A percentile compares a stretch with the other conserved stretches of the same genome.
Conservation (phyloP, 495 filamentous ascomycete genomes). For the Xylaria venustula region DNA sequence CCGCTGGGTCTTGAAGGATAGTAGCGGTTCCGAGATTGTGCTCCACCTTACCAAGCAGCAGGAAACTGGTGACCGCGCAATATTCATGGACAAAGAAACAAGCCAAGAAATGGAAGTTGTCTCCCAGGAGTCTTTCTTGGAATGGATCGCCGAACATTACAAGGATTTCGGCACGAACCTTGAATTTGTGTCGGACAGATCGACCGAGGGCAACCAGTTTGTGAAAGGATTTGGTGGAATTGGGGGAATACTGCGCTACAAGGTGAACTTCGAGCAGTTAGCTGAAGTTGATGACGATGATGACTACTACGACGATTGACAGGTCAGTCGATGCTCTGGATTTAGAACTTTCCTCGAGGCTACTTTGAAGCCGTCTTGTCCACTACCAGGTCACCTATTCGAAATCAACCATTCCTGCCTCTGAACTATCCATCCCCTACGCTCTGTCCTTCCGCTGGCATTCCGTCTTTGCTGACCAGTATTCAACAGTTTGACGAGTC, state of each 20-base stretch:
- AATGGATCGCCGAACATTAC: constrained; percentile 98
- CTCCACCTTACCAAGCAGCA: constrained; percentile 87
- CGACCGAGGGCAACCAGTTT: constrained; percentile 97
- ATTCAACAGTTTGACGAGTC: constrained; percentile 77
- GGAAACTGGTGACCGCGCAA: constrained; percentile 68
- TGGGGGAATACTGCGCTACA: constrained; percentile 95
- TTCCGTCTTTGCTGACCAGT: constrained; percentile 21
- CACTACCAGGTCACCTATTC: not conserved
- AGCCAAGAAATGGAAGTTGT: constrained; percentile 95
- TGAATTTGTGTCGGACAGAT: constrained; percentile 96
- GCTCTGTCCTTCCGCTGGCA: not conserved
- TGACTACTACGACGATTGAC: constrained; percentile 92
- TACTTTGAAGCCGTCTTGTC: constrained; percentile 2
- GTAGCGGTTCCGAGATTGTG: constrained; percentile 65
- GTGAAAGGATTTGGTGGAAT: constrained; percentile 99
- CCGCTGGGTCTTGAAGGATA: constrained; percentile 82
- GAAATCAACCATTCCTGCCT: not conserved
- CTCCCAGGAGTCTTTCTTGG: constrained; percentile 84
- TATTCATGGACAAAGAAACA: constrained; percentile 92
- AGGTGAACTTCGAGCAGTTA: constrained; percentile 99
- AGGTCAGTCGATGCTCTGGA: constrained; percentile 17
- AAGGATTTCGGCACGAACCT: constrained; percentile 95
- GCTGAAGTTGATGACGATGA: constrained; percentile 94
- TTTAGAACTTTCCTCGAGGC: not conserved
- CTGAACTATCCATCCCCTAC: not conserved